phyloP scores from a whole-genome alignment of 75 land plant species.

The Pinus tabuliformis region DNA sequence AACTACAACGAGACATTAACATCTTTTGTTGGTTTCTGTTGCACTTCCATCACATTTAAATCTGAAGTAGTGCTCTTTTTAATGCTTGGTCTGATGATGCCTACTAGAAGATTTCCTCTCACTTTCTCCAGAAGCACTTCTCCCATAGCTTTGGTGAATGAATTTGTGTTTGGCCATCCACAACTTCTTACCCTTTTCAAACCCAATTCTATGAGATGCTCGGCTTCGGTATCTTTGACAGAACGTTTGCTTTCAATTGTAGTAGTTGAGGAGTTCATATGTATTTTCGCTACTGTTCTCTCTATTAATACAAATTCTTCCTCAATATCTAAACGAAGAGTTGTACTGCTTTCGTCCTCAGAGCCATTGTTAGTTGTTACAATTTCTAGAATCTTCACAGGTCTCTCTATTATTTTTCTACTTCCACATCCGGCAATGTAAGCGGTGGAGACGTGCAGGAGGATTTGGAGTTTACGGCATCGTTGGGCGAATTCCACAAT shows the following conservation, averaged over 20 bases:
- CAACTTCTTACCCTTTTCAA: conserved; percentile 46
- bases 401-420: neutral
- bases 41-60: too few relatives aligned
- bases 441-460: conserved; percentile 44
- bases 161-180: conserved; percentile 90
- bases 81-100: conserved; percentile 65
- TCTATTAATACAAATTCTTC: neutral
- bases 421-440: neutral
- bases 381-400: neutral
- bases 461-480: conserved; percentile 30
- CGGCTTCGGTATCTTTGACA: too few relatives aligned
- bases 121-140: conserved; percentile 51
- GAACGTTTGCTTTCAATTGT: too few relatives aligned
- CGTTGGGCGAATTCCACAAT: conserved; percentile 37
- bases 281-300: too few relatives aligned
- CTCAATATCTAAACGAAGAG: neutral
- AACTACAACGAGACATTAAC: too few relatives aligned
- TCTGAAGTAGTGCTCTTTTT: too few relatives aligned
- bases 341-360: too few relatives aligned
- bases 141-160: conserved; percentile 82
- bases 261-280: too few relatives aligned
- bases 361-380: neutral
- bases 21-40: too few relatives aligned
- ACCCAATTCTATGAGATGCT: conserved; percentile 33
- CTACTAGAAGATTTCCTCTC: conserved; percentile 40